Evolutionary conservation across 495 filamentous ascomycete genomes (phyloP), one percentile per base, ranked within the genome.

Genomic region (Penicillium coprophilum): DNA sequence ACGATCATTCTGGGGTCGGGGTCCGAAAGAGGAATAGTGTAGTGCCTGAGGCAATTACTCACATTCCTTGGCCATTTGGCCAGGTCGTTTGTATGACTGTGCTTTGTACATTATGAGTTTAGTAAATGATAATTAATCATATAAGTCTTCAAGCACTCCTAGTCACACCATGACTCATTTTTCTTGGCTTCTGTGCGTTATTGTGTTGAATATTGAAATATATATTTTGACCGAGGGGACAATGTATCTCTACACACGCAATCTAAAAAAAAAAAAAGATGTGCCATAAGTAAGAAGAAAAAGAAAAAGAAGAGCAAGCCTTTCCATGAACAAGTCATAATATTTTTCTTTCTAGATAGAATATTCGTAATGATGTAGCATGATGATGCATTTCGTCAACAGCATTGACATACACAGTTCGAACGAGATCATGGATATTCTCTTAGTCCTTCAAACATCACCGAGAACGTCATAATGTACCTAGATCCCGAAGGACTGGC

Each of bases 1-100:
- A 30, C 23, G 13, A 19, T 34, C 24, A 17, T 45, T 17, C 31
- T 24, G 24, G n/a, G 41, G 60, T 69, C 71, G 71, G 71, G 71
- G 56, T 66, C 71, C 67, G 10, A 59, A 73, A 63, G 31, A 20
- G 71, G 71, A 65, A 61, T 65, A 61, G 63, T 43, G 27, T 43
- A 23, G 21, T 30, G 31, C 51, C 59, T 49, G 30, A 56, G 53
- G 40, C 46, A 27, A 3, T n/a, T 6, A 34, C 21, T 19, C 7
- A 19, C 32, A 23, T 48, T 56, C 38, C 28, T 57, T 23, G 23
- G 27, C 19, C 21, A 38, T 38, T 49, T 8, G 20, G 30, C n/a
- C n/a, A n/a, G n/a, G n/a, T n/a, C n/a, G n/a, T 43, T 13, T 43
- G 10, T 5, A 38, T 38, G 15, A 8, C n/a, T n/a, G 15, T 8